Base-by-base conservation (phyloP, 129 eudicot genomes). In the Flaveria sonorensis region DNA sequence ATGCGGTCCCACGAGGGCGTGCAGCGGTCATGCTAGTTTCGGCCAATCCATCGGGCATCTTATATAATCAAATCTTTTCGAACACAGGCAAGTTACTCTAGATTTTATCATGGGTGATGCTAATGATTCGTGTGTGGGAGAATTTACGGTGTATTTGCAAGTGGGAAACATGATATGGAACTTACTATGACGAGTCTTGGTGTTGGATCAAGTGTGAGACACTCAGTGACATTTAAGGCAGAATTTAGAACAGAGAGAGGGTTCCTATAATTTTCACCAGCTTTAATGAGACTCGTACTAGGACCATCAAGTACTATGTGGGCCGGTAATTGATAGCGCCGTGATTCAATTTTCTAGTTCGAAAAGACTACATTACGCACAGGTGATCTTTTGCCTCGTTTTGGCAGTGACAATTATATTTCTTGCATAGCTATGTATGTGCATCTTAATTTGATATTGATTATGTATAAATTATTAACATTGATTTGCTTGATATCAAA, bases 81-180 rank as follows among this genome's bases (percentile, higher is more conserved):
- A 66, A 57, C 81, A 53, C 7, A 53, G 68, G 18, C 32, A 73
- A 64, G 77, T 76, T 65, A 71, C 62, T 36, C 18, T 86, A 10
- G 82, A 80, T 4, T 86, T 83, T 68, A 80, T 77, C 28, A 79
- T 86, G 61, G 85, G 83, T 15, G 87, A 86, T 73, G 85, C 87
- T 10, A 81, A 80, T 19, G 79, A 86, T 50, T 86, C 87, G 18
- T 86, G 80, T 67, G 79, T 67, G 14, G 86, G 86, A 18, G 78
- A 80, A 76, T 70, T 83, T 7, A 60, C 30, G 2, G 77, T 82
- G 51, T 72, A 46, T 68, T 30, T 68, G 45, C 82, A 79, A 75
- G 77, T 79, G 6, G 82, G 68, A 56, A 59, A 26, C 51, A 56
- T 19, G 42, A 76, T 70, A 51, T 74, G 76, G 64, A 82, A 79